Base-by-base conservation (phyloP, 2,329 filamentous ascomycete genomes). In the Xylariaceae sp. region DNA sequence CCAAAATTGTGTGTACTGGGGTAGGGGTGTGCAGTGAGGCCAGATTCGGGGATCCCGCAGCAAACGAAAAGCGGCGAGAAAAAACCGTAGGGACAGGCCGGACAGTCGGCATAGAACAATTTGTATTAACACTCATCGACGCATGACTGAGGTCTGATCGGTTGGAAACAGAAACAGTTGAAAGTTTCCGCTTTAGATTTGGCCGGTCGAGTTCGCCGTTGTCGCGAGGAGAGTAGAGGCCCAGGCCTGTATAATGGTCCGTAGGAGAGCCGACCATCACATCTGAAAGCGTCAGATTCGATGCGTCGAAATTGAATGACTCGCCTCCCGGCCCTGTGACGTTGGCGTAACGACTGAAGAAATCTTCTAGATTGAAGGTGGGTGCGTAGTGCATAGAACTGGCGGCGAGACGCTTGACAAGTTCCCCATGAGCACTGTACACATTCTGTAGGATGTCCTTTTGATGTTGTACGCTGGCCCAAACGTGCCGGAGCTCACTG, bases 291-390 rank as follows among this genome's bases (percentile, higher is more conserved):
- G 83, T 87, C 44, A 93, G 78, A 68, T 92, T 89, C 1, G 88
- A 86, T 1, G 88, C 84, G 67, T 94, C 89, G 57, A 94, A 89
- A 4, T 74, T 77, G 64, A 80, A 82, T 0, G 80, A 78, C 58
- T 85, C 80, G 0, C 86, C 87, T 0, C 84, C 85, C 17, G 77
- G 76, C 0, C 81, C 79, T 1, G 78, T 77, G 50, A 85, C 78
- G 59, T 81, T 82, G 0, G 77, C 74, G 61, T 96, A 96, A 34
- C 91, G 82, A 66, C 94, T 89, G 66, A 94, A 92, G 73, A 95
- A 95, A 69, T 94, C 89, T 64, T 94, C 90, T 11, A 92, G 82
- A 62, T 94, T 89, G 68, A 94, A 93, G 1, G 90, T 88, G 0
- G 89, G 87, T 0, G 87, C 87, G 65, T 90, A 91, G 8, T 88